Conservation (phyloP, 371 early-diverging fungal genomes). For the Mucor saturninus region DNA sequence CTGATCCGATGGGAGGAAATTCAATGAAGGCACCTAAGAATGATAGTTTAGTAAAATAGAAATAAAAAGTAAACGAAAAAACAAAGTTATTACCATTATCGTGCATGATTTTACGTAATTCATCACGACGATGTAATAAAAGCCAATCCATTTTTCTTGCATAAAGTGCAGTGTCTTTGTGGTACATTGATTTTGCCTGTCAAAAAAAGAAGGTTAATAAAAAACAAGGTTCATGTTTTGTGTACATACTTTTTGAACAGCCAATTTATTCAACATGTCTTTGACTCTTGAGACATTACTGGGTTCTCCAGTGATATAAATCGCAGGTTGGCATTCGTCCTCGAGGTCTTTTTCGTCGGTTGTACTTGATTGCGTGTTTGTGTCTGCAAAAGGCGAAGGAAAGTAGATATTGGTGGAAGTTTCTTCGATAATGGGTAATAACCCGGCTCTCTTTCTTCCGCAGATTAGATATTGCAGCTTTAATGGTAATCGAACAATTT, state of each 20-base stretch:
- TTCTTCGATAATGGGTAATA: slow-evolving; percentile 75
- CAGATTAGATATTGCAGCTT: slow-evolving; percentile 68
- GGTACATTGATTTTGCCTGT: slow-evolving; percentile 50
- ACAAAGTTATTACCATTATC: slow-evolving; percentile 66
- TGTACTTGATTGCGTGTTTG: slow-evolving; percentile 8
- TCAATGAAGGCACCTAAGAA: slow-evolving; percentile 55
- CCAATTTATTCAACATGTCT: slow-evolving; percentile 48
- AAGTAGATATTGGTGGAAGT: slow-evolving; percentile 80
- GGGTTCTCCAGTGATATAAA: slow-evolving; percentile 48
- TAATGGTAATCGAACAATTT: slow-evolving; percentile 35
- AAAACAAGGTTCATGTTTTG: neutral
- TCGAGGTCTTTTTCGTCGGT: slow-evolving; percentile 18
- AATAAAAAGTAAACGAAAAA: slow-evolving; percentile 1
- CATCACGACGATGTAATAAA: slow-evolving; percentile 62
- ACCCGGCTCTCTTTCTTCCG: slow-evolving; percentile 72
- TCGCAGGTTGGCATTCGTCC: slow-evolving; percentile 13
- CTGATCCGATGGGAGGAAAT: slow-evolving; percentile 70
- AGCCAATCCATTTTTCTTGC: slow-evolving; percentile 84
- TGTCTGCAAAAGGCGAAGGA: slow-evolving; percentile 64
- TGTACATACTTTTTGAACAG: slow-evolving; percentile 46
- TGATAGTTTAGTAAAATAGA: neutral
- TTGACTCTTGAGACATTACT: slow-evolving; percentile 43
- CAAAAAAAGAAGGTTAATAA: slow-evolving; percentile 15
- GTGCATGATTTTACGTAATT: slow-evolving; percentile 69
- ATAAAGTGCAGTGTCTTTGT: slow-evolving; percentile 47